Percentiles rank a stretch among this genome's conserved stretches.
phyloP scores from a whole-genome alignment of 495 filamentous ascomycete species.

The Platismatia glauca region DNA sequence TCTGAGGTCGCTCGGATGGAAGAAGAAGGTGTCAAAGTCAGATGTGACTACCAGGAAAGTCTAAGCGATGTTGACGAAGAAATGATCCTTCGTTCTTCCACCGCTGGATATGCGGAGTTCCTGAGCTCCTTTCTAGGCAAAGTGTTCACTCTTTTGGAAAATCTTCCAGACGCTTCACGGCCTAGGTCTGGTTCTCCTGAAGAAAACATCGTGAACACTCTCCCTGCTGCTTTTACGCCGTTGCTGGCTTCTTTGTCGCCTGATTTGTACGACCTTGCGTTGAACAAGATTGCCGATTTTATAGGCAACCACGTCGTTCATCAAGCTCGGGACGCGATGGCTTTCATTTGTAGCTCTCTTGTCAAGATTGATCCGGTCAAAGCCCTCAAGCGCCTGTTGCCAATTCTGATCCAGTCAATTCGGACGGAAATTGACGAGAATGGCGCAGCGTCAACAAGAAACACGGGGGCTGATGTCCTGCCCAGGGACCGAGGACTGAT shows the following conservation, averaged over 20 bases:
- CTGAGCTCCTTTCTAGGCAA: conserved; percentile 80
- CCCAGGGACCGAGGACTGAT: conserved; percentile 87
- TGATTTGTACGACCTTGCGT: conserved; percentile 81
- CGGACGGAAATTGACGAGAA: conserved; percentile 96
- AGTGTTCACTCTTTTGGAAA: conserved; percentile 91
- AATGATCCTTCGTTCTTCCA: conserved; percentile 89
- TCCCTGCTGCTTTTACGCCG: conserved; percentile 86
- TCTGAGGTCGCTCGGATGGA: conserved; percentile 91
- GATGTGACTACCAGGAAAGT: conserved; percentile 76
- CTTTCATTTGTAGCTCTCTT: conserved; percentile 91
- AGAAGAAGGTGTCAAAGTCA: conserved; percentile 68
- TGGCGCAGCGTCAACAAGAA: conserved; percentile 89
- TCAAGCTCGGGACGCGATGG: conserved; percentile 95
- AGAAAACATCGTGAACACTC: conserved; percentile 92
- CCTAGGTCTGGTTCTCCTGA: conserved; percentile 86
- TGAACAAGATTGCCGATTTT: conserved; percentile 87
- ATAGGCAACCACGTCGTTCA: conserved; percentile 95
- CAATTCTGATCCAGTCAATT: conserved; percentile 81
- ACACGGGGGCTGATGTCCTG: conserved; percentile 84
- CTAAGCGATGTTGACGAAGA: conserved; percentile 80
- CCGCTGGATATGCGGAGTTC: conserved; percentile 87
- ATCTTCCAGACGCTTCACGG: conserved; percentile 80
- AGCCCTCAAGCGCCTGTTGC: conserved; percentile 79
- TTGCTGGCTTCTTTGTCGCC: conserved; percentile 87
- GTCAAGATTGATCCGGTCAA: conserved; percentile 93